Evolutionary conservation across 2,329 filamentous ascomycete species (phyloP).

Genomic region (Tolypocladium paradoxum): DNA sequence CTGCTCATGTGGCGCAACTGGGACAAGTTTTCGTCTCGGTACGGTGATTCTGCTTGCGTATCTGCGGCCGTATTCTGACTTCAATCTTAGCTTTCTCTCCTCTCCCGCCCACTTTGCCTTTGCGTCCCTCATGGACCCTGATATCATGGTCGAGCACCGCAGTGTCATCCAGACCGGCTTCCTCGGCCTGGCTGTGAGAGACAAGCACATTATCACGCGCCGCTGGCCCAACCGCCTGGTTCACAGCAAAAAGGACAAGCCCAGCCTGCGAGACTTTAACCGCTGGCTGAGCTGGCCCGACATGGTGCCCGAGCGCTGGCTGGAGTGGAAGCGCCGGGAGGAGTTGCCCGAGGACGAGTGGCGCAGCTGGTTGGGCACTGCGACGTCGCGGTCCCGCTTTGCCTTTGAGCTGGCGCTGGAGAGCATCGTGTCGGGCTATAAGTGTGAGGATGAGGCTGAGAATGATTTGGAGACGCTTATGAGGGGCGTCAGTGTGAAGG

Average conservation of each 20-base stretch:
- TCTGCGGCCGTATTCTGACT: background rate
- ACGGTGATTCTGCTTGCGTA: background rate
- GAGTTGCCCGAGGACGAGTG: conserved; percentile 1
- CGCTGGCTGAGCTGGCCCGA: conserved; percentile 13
- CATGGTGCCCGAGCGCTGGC: conserved; percentile 11
- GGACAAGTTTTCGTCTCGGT: conserved; percentile 12
- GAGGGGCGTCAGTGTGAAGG: background rate
- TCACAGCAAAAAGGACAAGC: conserved; percentile 2
- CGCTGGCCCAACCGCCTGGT: conserved; percentile 13
- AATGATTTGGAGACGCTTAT: background rate
- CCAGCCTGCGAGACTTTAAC: conserved; percentile 8
- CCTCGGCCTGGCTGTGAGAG: conserved; percentile 8
- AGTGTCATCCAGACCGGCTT: conserved; percentile 6
- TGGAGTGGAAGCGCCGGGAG: conserved; percentile 14
- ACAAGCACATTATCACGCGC: conserved; percentile 10
- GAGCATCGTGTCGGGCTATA: background rate
- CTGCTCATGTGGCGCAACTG: conserved; percentile 14
- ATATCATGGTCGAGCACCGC: background rate
- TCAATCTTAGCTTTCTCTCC: conserved; percentile 3
- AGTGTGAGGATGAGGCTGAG: background rate
- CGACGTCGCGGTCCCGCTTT: background rate
- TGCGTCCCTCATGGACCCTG: background rate
- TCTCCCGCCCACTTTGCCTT: conserved; percentile 2
- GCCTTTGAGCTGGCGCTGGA: background rate
- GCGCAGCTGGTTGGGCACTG: background rate